Evolutionary conservation across 1,139 yeast species (phyloP).

Genomic region (Taphrina communis): DNA sequence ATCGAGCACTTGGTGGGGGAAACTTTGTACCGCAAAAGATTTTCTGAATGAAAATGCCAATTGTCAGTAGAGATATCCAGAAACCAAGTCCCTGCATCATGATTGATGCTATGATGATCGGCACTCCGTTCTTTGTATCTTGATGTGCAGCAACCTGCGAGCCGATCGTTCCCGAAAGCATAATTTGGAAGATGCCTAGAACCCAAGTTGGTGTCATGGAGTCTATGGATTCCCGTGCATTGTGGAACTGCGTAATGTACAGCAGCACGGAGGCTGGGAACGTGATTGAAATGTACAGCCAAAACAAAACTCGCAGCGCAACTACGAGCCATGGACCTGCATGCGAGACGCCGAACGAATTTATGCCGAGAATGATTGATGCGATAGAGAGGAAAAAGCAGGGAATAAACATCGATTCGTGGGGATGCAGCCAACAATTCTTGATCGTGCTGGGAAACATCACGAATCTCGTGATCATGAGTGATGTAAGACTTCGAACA

Average conservation of each 20-base stretch:
- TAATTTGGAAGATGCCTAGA: slow-evolving; percentile 32
- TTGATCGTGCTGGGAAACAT: slow-evolving; percentile 30
- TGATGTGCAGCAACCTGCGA: slow-evolving; percentile 21
- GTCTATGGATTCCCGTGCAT: slow-evolving; percentile 24
- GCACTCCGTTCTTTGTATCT: slow-evolving; percentile 21
- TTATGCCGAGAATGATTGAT: slow-evolving; percentile 25
- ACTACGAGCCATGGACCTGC: slow-evolving; percentile 37
- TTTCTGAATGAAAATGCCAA: slow-evolving; percentile 12
- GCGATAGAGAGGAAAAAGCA: slow-evolving; percentile 36
- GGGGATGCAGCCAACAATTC: slow-evolving; percentile 31
- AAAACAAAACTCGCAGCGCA: slow-evolving; percentile 22
- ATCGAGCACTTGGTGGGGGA: slow-evolving; percentile 22
- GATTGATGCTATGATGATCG: slow-evolving; percentile 35
- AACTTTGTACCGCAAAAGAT: slow-evolving; percentile 19
- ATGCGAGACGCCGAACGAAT: slow-evolving; percentile 18
- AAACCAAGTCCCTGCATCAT: slow-evolving; percentile 40
- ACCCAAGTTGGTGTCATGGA: slow-evolving; percentile 36
- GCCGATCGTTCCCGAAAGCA: slow-evolving; percentile 38
- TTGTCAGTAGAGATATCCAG: slow-evolving; percentile 27
- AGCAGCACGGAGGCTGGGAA: slow-evolving; percentile 28
- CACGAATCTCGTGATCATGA: slow-evolving; percentile 31
- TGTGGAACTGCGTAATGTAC: slow-evolving; percentile 24
- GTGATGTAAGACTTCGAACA: neutral
- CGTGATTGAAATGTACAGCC: slow-evolving; percentile 32
- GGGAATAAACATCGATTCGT: slow-evolving; percentile 33